A percentile compares a stretch with the other conserved stretches of the same genome.
phyloP scores from a whole-genome alignment of 2,329 filamentous ascomycete species.

The Fusarium brevicatenulatum region DNA sequence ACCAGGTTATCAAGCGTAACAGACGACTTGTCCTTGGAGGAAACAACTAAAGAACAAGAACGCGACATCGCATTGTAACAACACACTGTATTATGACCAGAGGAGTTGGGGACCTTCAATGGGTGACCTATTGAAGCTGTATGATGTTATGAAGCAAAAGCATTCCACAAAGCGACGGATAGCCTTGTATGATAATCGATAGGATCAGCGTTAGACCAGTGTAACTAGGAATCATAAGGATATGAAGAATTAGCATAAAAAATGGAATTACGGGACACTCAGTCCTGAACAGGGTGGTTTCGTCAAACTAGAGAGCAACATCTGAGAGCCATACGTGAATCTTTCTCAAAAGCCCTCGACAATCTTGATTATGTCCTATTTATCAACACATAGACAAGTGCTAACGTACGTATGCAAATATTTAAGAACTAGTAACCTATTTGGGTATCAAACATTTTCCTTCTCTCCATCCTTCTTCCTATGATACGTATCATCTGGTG shows the following conservation, averaged over 20 bases:
- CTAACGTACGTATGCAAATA: not conserved
- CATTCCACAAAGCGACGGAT: not conserved
- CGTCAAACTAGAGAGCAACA: not conserved
- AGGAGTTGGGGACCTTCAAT: not conserved
- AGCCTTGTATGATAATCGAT: constrained; percentile 16
- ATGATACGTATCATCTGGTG: not conserved
- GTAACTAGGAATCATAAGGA: not conserved
- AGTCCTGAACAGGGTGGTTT: not conserved
- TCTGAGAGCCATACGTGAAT: not conserved
- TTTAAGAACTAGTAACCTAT: not conserved
- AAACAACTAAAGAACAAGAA: constrained; percentile 32
- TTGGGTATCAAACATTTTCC: constrained; percentile 1
- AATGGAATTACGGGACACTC: not conserved
- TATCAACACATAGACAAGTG: not conserved
- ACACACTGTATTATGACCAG: not conserved
- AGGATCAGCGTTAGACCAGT: not conserved
- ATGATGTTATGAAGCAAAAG: not conserved
- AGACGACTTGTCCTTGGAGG: constrained; percentile 59
- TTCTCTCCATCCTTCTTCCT: not conserved
- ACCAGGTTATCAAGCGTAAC: constrained; percentile 69
- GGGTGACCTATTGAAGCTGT: not conserved
- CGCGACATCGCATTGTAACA: not conserved
- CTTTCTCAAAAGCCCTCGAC: not conserved
- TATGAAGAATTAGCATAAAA: not conserved
- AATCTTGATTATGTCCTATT: not conserved